Evolutionary conservation across 208 protist species (phyloP), one percentile per base, ranked within the genome.

Genomic region (Endotrypanum monterogeii): DNA sequence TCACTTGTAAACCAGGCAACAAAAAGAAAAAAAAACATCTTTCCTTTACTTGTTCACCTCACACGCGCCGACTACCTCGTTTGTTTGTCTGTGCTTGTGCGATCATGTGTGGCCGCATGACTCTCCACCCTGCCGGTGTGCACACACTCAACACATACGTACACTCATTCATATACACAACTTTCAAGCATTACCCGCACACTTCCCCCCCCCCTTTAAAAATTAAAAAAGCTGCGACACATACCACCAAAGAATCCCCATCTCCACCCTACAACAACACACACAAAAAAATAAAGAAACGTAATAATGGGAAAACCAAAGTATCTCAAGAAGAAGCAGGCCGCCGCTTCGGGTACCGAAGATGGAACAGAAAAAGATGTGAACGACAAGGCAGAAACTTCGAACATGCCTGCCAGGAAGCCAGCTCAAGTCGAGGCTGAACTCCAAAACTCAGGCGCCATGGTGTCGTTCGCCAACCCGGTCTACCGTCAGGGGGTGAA

Each of bases 391-490:
- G 65, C 84, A 16, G 79, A 89, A 35, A 79, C 74, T 8, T 58
- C 65, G 23, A 80, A 67, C 46, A 32, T 44, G 28, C 2, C 57
- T 18, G 67, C 69, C 28, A 71, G 35, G 8, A 73, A 74, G 54
- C 14, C 32, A 52, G 70, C 50, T 11, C 50, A 32, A 4, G 67
- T 0, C 46, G 76, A 70, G 18, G 81, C 77, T 25, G 89, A 89
- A 70, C 51, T 70, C 4, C 28, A 70, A 46, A 73, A 70, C 58
- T 96, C 92, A 3, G 92, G 88, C 6, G 92, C 92, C 14, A 96
- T 96, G 92, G 89, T 96, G 0, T 67, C 86, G 58, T 94, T 94
- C 73, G 92, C 92, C 28, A 93, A 92, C 78, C 89, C 89, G 30
- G 80, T 85, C 35, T 94, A 94, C 79, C 88, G 89, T 35, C 85